Evolutionary conservation across 345 rosid species (phyloP), one percentile per base, ranked within the genome.

Genomic region (Durio zibethinus): DNA sequence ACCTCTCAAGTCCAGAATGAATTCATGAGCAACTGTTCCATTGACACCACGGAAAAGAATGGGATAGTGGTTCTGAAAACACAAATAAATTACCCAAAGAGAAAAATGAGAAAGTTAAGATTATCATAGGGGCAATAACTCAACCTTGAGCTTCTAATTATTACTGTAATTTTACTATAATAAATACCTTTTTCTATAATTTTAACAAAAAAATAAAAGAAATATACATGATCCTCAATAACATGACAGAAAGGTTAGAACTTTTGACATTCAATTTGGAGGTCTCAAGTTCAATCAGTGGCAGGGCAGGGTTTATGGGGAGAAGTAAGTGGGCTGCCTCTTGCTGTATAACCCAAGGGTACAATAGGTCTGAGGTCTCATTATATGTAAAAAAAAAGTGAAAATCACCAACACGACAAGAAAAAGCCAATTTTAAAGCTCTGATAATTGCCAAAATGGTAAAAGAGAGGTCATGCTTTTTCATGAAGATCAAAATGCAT

Each of bases 11-110:
- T 96, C 99, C 33, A 96, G 79, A 82, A 96, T 96, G 86, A 96
- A 96, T 78, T 96, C 99, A 82, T 96, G 98, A 53, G 98, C 99
- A 71, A 84, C 88, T 15, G 98, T 96, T 82, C 99, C 99, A 65
- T 92, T 96, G 78, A 87, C 92, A 60, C 99, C 97, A 20, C 97
- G 95, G 95, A 96, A 96, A 72, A 96, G 97, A 82, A 93, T 68
- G 4, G 98, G 99, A 76, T 82, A 93, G 79, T 96, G 80, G 29
- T 91, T 78, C 99, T 93, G 93, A 35, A 52, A 85, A 73, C 38
- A 21, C 33, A 38, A 59, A 80, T 16, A 36, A 66, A 76, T 25
- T 56, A 63, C 68, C 11, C 43, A 54, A 68, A 31, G 50, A 66
- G 50, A 20, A 21, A 73, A 48, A 73, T 15, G 38, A 61, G 23